These are phyloP conservation scores for Hypoxylon sp. DNA, from an alignment of 2,329 filamentous ascomycete species.

Conservation along the genomic window DNA sequence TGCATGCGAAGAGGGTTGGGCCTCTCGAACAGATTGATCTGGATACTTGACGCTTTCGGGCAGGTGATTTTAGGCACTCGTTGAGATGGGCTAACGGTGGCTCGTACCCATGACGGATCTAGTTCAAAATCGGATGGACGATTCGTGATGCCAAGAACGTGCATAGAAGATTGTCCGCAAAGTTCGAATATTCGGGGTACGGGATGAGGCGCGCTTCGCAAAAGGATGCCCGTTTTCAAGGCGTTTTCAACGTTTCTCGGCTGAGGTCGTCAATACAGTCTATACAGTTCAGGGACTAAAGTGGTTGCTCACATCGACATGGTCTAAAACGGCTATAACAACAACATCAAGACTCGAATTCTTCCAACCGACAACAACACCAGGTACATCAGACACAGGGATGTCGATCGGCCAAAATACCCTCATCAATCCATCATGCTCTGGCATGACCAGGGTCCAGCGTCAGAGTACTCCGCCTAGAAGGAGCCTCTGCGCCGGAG, in stretches of 20 bases:
- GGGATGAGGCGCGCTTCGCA: conserved; percentile 85
- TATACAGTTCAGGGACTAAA: conserved; percentile 15
- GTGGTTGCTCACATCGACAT: conserved; percentile 80
- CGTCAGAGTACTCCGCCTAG: conserved; percentile 64
- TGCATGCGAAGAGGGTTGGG: conserved; percentile 92
- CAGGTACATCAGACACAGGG: conserved; percentile 77
- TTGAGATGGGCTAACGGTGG: conserved; percentile 66
- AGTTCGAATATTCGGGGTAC: conserved; percentile 85
- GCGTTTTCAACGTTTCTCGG: conserved; percentile 88
- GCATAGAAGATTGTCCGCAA: conserved; percentile 85
- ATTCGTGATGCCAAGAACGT: conserved; percentile 89
- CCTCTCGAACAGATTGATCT: conserved; percentile 90
- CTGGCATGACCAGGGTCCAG: conserved; percentile 70
- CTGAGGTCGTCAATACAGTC: conserved; percentile 60
- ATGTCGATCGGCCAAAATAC: conserved; percentile 98
- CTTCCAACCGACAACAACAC: conserved; percentile 94
- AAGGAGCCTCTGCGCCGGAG: conserved; percentile 95
- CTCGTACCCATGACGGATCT: conserved; percentile 79
- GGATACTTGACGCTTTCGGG: conserved; percentile 78
- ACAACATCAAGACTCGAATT: conserved; percentile 94
- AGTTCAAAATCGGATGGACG: conserved; percentile 65
- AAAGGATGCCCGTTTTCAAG: conserved; percentile 84
- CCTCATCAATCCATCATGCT: conserved; percentile 92
- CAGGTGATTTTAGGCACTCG: conserved; percentile 81
- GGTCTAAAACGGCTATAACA: conserved; percentile 89